phyloP scores from a whole-genome alignment of 2,329 filamentous ascomycete species.

The Colletotrichum nymphaeae region DNA sequence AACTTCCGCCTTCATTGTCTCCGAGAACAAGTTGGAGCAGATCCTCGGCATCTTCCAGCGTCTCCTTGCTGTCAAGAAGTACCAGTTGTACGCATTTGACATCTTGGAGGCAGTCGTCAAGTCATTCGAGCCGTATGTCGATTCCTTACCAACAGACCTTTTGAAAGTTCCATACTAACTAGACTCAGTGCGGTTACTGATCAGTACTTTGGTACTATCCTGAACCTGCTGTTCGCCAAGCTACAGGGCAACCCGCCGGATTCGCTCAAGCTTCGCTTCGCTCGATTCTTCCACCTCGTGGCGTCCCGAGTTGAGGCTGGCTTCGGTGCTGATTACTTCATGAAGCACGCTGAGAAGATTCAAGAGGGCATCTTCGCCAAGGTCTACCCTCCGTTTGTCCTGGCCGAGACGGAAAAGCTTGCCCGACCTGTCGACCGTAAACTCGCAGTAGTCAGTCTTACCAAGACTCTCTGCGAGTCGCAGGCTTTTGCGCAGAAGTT shows the following conservation, averaged over 20 bases:
- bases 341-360: conserved; percentile 83
- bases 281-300: conserved; percentile 94
- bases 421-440: conserved; percentile 91
- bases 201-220: conserved; percentile 81
- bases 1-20: conserved; percentile 77
- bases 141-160: not conserved
- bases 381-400: conserved; percentile 87
- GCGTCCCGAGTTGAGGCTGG: conserved; percentile 82
- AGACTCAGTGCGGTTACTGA: conserved; percentile 72
- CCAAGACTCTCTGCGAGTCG: conserved; percentile 90
- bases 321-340: conserved; percentile 93
- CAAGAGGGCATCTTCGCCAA: conserved; percentile 84
- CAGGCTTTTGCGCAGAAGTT: conserved; percentile 85
- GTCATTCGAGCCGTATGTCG: conserved; percentile 76
- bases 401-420: conserved; percentile 90
- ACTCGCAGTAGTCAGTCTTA: conserved; percentile 90
- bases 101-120: conserved; percentile 84
- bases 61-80: conserved; percentile 82
- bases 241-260: conserved; percentile 78
- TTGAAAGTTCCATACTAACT: conserved; percentile 6
- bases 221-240: conserved; percentile 84
- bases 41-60: conserved; percentile 97
- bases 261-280: conserved; percentile 86
- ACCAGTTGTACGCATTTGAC: conserved; percentile 89
- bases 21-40: conserved; percentile 84